Evolutionary conservation across 148 eudicot genomes (phyloP).

Genomic region (Rhododendron ferrugineum): DNA sequence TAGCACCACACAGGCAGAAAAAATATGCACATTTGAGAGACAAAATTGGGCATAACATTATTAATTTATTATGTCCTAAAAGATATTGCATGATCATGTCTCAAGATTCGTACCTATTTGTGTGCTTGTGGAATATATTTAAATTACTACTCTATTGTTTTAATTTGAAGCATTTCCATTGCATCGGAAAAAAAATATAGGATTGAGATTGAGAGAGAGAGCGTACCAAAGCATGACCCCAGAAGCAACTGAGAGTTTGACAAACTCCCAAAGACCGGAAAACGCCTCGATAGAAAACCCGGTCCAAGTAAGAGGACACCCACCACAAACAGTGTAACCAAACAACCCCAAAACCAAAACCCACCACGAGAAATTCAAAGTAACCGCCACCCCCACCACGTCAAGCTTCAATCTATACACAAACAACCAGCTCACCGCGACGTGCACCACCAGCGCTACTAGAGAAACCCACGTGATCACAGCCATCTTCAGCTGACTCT

Average conservation of each 20-base stretch:
- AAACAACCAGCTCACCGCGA: slow-evolving; percentile 37
- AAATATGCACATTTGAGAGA: background rate
- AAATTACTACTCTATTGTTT: no score
- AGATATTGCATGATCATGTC: no score
- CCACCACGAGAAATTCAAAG: slow-evolving; percentile 49
- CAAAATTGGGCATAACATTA: background rate
- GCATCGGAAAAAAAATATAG: no score
- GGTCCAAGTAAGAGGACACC: slow-evolving; percentile 45
- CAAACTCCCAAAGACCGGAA: slow-evolving; percentile 48
- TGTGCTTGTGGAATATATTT: no score
- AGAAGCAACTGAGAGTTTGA: slow-evolving; percentile 44
- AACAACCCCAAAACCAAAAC: slow-evolving; percentile 31
- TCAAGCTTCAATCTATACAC: slow-evolving; percentile 28
- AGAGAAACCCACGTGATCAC: slow-evolving; percentile 41
- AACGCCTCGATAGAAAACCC: slow-evolving; percentile 54
- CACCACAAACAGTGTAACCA: slow-evolving; percentile 33
- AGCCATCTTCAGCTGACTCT: slow-evolving; percentile 41
- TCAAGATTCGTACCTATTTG: no score
- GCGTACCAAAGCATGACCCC: slow-evolving; percentile 54
- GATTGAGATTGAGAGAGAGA: background rate
- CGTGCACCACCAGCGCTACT: slow-evolving; percentile 25
- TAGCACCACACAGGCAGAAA: background rate
- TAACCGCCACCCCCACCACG: slow-evolving; percentile 26
- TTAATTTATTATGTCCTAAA: no score
- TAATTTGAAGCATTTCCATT: no score